A percentile compares a stretch with the other conserved stretches of the same genome.
These are phyloP conservation scores for Tinospora cordifolia DNA, from an alignment of 164 flowering plant genomes.

Conservation along the genomic window DNA sequence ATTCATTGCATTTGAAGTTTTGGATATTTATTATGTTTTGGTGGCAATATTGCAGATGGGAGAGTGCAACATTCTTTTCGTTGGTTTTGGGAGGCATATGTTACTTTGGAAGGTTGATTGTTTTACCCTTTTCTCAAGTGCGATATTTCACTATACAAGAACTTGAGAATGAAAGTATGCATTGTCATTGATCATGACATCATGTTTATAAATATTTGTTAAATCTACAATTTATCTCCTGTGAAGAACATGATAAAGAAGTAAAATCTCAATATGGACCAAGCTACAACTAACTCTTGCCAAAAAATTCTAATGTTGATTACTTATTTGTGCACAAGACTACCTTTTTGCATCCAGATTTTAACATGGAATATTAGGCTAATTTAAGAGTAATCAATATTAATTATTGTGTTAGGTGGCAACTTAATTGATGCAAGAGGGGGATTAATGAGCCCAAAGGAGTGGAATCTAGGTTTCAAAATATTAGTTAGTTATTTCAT, in stretches of 20 bases:
- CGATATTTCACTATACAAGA: background rate
- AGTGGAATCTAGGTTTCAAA: no score
- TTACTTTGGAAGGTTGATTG: conserved; percentile 70
- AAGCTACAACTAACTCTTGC: no score
- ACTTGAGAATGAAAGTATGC: background rate
- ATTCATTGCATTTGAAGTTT: background rate
- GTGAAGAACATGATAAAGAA: background rate
- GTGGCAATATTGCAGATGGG: conserved; percentile 65
- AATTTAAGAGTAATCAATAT: no score
- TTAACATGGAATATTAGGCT: no score
- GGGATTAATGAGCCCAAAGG: no score
- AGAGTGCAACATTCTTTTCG: conserved; percentile 70
- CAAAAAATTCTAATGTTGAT: no score
- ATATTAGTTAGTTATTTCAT: no score
- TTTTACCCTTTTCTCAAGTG: background rate
- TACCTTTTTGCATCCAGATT: no score
- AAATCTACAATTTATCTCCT: conserved; percentile 1
- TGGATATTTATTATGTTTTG: background rate
- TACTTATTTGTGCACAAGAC: no score
- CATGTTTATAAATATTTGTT: background rate
- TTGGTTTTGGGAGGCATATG: conserved; percentile 72
- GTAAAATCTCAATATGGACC: background rate
- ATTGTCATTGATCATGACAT: background rate
- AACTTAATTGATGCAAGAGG: no score
- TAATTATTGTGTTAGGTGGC: no score